Evolutionary conservation across 352 stramenopile species (phyloP).

Genomic region (Pythium folliculosum): DNA sequence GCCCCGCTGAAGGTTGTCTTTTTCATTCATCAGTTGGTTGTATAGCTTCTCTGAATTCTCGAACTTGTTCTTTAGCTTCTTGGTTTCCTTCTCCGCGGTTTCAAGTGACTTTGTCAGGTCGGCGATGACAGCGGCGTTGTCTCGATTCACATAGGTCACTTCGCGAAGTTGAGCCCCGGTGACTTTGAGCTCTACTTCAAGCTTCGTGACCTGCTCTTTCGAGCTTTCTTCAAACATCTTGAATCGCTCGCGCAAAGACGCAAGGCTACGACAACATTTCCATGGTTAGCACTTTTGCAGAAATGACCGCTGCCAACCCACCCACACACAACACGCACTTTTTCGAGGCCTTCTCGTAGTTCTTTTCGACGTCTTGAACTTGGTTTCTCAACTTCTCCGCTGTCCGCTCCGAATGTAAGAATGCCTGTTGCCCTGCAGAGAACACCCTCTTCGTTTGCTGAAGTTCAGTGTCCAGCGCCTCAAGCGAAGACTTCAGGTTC

Average conservation of each 20-base stretch:
- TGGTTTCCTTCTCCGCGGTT: constrained; percentile 48
- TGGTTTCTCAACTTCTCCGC: constrained; percentile 74
- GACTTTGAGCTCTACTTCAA: constrained; percentile 83
- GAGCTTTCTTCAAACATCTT: constrained; percentile 76
- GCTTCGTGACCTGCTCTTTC: constrained; percentile 78
- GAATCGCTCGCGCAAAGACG: constrained; percentile 66
- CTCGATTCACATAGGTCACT: constrained; percentile 72
- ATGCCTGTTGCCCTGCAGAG: constrained; percentile 73
- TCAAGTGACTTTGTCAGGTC: constrained; percentile 64
- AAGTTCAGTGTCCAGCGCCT: constrained; percentile 71
- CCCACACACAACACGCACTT: constrained; percentile 36
- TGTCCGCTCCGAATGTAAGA: constrained; percentile 66
- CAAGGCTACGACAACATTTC: constrained; percentile 37
- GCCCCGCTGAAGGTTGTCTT: constrained; percentile 62
- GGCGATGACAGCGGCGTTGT: constrained; percentile 63
- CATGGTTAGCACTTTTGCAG: not conserved
- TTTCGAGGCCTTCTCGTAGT: constrained; percentile 73
- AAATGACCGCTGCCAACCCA: not conserved
- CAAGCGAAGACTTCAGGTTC: constrained; percentile 60
- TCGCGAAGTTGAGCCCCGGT: constrained; percentile 68
- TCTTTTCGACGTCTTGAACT: constrained; percentile 69
- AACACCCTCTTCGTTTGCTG: constrained; percentile 83
- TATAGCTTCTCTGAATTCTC: constrained; percentile 46
- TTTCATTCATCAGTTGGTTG: constrained; percentile 47
- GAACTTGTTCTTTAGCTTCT: constrained; percentile 39